Base-by-base conservation (phyloP, 257 asterid species). In the Solanum gandarillasii region DNA sequence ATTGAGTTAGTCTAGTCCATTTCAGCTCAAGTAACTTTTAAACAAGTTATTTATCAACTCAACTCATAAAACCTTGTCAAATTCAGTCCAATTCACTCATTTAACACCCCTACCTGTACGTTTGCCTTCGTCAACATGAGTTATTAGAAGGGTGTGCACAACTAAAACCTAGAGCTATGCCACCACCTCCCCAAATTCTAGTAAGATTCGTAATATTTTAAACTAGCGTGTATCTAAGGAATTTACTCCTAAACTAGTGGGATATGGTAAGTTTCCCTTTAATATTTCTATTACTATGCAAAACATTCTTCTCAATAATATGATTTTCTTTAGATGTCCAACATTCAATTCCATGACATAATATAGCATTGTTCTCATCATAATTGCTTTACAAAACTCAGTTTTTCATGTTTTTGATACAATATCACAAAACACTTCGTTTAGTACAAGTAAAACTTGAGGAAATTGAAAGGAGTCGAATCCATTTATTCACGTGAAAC, bases 141-240 rank as follows among this genome's bases (percentile, higher is more conserved):
- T 4, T 43, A 43, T 43, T 43, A 43, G 52, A 43, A 43, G 52
- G 52, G 52, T 43, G 99, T 92, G 89, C 68, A 79, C 39, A 82
- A 9, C 29, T 60, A 9, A 55, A 55, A 55, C 11, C n/a, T 18
- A 18, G n/a, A 55, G 65, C 25, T 20, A 18, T 18, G 65, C n/a
- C 65, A 55, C 65, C 87, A 46, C 55, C 55, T 46, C 3, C 2
- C 55, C 55, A 46, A 46, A 55, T 55, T 55, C 65, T 55, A 0
- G 1, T 55, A 55, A 55, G 4, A 55, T 55, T 55, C n/a, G n/a
- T 55, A 55, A 6, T 18, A 55, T 3, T 18, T 3, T 1, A 55
- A 55, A 55, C n/a, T 55, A 18, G n/a, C n/a, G 10, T 55, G 9
- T 6, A 3, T 55, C n/a, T 1, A 55, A 18, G 10, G 9, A 55